Percentiles rank a stretch among this genome's conserved stretches.
These are phyloP conservation scores for Sequoiadendron giganteum DNA, from an alignment of 75 land plant species.

Conservation along the genomic window DNA sequence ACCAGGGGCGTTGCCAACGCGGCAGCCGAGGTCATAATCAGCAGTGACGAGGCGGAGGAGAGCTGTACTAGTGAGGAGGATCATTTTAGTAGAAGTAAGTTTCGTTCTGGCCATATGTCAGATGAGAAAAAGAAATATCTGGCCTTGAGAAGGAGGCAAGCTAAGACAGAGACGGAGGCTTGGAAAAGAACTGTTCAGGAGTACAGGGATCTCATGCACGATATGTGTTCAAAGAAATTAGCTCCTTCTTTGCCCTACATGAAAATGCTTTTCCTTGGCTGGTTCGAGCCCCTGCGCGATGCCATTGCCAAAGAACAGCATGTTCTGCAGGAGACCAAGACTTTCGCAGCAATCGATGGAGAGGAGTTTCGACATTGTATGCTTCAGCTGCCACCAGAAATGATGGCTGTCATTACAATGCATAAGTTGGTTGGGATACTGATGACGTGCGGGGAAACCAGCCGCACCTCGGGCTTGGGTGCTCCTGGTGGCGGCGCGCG, in stretches of 20 bases:
- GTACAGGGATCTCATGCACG: constrained; percentile 68
- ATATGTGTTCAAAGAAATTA: constrained; percentile 88
- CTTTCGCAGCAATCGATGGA: constrained; percentile 27
- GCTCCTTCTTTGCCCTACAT: constrained; percentile 93
- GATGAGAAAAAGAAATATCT: neutral
- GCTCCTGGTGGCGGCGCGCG: constrained; percentile 40
- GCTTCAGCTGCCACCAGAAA: constrained; percentile 66
- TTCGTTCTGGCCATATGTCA: neutral
- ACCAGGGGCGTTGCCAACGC: constrained; percentile 1
- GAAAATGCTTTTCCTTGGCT: constrained; percentile 75
- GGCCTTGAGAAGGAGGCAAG: constrained; percentile 57
- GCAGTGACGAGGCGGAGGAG: constrained; percentile 10
- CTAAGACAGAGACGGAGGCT: constrained; percentile 85
- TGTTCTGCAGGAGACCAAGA: constrained; percentile 15
- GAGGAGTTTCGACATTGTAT: constrained; percentile 30
- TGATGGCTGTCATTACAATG: constrained; percentile 95
- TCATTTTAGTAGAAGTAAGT: neutral
- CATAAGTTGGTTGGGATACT: constrained; percentile 79
- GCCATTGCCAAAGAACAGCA: constrained; percentile 55
- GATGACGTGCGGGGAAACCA: constrained; percentile 26
- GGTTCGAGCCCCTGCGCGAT: constrained; percentile 89
- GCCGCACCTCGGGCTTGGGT: neutral
- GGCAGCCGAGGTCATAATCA: neutral
- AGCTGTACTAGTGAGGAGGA: neutral
- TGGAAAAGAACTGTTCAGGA: constrained; percentile 77